Percentiles rank a stretch among this genome's conserved stretches.
phyloP scores from a whole-genome alignment of 345 rosid genomes.

The Ailanthus altissimus region DNA sequence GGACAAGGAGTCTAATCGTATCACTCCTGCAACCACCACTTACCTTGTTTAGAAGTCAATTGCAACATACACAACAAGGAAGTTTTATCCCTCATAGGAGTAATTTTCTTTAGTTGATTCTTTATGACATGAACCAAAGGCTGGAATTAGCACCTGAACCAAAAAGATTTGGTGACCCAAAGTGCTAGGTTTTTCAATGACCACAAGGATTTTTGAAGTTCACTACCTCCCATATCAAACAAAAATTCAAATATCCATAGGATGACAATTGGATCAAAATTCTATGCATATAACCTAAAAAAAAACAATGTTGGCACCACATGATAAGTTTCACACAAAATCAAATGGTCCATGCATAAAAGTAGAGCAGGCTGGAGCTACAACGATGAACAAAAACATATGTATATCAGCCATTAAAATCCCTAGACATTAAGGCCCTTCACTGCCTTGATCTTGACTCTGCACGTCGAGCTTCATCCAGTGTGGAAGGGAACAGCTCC shows the following conservation, averaged over 20 bases:
- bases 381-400: neutral
- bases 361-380: neutral
- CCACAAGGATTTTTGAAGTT: neutral
- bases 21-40: no score
- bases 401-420: neutral
- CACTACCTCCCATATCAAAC: neutral
- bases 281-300: slow-evolving; percentile 4
- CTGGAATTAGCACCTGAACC: no score
- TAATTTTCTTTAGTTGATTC: no score
- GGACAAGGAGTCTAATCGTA: no score
- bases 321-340: neutral
- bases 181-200: neutral
- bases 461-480: slow-evolving; percentile 80
- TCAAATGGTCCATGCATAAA: neutral
- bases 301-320: neutral
- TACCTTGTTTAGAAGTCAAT: no score
- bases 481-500: slow-evolving; percentile 82
- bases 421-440: slow-evolving; percentile 12
- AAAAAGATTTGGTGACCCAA: neutral
- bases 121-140: no score
- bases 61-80: no score
- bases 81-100: no score
- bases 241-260: neutral
- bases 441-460: slow-evolving; percentile 93
- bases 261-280: neutral